Conservation (phyloP, 208 protist genomes). For the Balamuthia mandrillaris region DNA sequence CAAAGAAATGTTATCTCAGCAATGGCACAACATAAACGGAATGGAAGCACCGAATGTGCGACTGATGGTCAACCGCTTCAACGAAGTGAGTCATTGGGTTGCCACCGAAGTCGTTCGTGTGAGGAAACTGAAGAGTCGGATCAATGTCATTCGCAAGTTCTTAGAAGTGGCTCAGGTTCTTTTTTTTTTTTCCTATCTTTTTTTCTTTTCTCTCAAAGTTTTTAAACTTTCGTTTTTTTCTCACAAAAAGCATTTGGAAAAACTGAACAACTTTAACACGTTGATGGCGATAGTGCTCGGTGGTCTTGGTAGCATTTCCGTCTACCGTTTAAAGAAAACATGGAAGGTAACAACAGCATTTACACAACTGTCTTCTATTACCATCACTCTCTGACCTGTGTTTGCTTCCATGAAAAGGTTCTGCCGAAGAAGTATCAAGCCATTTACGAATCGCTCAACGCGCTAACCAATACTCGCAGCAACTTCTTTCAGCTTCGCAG, state of each 20-base stretch:
- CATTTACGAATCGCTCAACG: neutral
- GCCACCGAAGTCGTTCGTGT: neutral
- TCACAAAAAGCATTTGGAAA: neutral
- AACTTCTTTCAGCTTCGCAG: neutral
- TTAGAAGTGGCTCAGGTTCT: conserved; percentile 34
- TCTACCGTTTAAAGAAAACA: conserved; percentile 2
- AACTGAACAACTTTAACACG: conserved; percentile 27
- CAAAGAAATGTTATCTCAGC: conserved; percentile 5
- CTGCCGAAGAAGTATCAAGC: neutral
- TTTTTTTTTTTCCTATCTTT: no score
- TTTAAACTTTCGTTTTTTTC: neutral
- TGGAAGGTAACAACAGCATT: neutral
- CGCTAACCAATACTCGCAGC: neutral
- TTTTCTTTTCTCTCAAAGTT: no score
- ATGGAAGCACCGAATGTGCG: conserved; percentile 25
- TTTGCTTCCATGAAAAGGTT: neutral
- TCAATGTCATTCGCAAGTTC: neutral
- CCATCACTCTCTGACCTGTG: neutral
- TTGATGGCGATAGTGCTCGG: conserved; percentile 23
- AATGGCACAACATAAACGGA: conserved; percentile 15
- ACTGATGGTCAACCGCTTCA: conserved; percentile 18
- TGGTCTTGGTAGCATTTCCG: conserved; percentile 5
- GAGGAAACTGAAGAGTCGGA: neutral
- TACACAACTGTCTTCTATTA: neutral
- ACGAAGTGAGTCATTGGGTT: conserved; percentile 15